Base-by-base conservation (phyloP, 495 filamentous ascomycete species). In the Tuber borchii region DNA sequence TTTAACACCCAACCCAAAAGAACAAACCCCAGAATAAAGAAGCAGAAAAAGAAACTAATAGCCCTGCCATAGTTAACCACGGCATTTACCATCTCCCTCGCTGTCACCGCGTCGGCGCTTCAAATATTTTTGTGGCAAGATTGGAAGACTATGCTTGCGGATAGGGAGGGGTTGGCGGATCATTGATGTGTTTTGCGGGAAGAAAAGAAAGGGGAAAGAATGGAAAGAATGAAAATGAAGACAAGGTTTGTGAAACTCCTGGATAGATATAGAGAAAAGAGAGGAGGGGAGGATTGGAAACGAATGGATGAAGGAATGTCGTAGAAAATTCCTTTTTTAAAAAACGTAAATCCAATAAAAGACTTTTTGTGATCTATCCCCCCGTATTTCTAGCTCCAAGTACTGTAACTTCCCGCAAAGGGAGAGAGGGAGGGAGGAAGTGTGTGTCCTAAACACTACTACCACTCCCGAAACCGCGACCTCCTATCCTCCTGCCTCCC, bases 401-500 rank as follows among this genome's bases (percentile, higher is more conserved):
- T 22, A 51, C 16, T 22, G n/a, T 26, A 14, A 56, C 8, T 10
- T 56, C 51, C 51, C 10, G 22, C n/a, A 56, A 12, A 56, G n/a
- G n/a, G 51, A 56, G 9, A 26, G 51, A 26, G 6, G 19, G 46
- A 20, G 46, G 0, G 2, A 37, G 34, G 34, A 37, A 37, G 46
- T 40, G 39, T 40, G 46, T 7, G 8, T 22, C 46, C 46, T 51
- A 51, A 51, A 51, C 46, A 51, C 46, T 17, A 51, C 72, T 40
- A 40, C 39, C 76, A 75, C 37, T 79, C 72, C 31, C 78, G 71
- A 69, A 79, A 79, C 56, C 78, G 51, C 40, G 76, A 78, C 45
- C 37, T 75, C 61, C 78, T 79, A 74, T 79, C 78, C 31, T n/a
- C 72, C 40, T 79, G 78, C n/a, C 40, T 78, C 69, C 78, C 78